Percentiles rank a stretch among this genome's conserved stretches.
phyloP scores from a whole-genome alignment of 164 flowering plant species.

The Aristolochia contorta region DNA sequence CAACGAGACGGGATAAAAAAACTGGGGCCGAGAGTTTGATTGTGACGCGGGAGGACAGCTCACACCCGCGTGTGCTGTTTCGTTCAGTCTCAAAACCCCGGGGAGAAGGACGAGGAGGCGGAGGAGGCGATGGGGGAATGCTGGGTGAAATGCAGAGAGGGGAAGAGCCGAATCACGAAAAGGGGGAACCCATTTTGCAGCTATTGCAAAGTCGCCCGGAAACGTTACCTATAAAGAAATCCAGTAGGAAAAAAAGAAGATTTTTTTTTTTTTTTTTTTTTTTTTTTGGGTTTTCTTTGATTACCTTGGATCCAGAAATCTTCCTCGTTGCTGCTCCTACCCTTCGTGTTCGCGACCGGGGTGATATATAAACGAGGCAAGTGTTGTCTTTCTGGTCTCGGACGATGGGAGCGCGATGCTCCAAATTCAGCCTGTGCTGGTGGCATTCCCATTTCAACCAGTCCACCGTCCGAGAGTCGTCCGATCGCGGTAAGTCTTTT shows the following conservation, averaged over 20 bases:
- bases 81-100: too few relatives aligned
- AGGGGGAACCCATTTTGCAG: neutral
- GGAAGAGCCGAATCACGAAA: neutral
- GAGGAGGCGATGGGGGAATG: neutral
- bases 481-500: conserved; percentile 38
- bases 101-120: too few relatives aligned
- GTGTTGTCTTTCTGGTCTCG: neutral
- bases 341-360: too few relatives aligned
- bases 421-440: conserved; percentile 65
- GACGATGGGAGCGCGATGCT: conserved; percentile 70
- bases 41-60: too few relatives aligned
- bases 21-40: too few relatives aligned
- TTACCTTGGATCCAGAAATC: conserved; percentile 5
- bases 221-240: neutral
- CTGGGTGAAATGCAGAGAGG: neutral
- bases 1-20: too few relatives aligned
- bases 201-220: neutral
- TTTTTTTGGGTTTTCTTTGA: neutral
- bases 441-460: conserved; percentile 49
- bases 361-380: too few relatives aligned
- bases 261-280: neutral
- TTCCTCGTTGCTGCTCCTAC: neutral
- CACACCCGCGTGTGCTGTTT: too few relatives aligned
- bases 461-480: conserved; percentile 34
- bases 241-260: neutral